A percentile compares a stretch with the other conserved stretches of the same genome.
Evolutionary conservation across 371 early-diverging fungal genomes (phyloP).

Genomic region (Mucor saturninus): DNA sequence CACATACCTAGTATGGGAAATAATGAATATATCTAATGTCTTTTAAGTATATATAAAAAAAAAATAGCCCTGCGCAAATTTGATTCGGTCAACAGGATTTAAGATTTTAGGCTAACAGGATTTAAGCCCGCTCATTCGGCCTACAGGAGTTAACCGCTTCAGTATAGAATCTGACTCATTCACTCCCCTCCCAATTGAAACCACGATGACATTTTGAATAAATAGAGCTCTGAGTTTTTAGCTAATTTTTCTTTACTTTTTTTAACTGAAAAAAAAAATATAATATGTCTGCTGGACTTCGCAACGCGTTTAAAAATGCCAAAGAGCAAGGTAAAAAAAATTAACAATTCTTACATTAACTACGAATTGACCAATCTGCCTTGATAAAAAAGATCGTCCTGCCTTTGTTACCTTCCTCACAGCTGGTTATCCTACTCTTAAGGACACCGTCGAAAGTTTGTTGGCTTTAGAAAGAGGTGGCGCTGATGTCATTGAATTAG

Average conservation of each 20-base stretch:
- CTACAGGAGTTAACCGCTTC: constrained; percentile 17
- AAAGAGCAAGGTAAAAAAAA: constrained; percentile 49
- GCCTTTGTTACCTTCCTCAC: constrained; percentile 94
- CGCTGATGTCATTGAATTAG: constrained; percentile 96
- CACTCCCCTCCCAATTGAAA: constrained; percentile 6
- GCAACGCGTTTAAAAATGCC: constrained; percentile 45
- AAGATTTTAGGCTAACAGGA: constrained; percentile 2
- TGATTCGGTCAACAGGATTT: constrained; percentile 1
- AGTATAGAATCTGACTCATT: constrained; percentile 24
- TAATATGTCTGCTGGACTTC: constrained; percentile 50
- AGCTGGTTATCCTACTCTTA: constrained; percentile 87
- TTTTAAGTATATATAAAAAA: background rate
- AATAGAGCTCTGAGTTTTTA: constrained; percentile 6
- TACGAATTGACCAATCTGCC: background rate
- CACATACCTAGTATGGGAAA: too few relatives aligned
- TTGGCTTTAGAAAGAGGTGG: constrained; percentile 91
- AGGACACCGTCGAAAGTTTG: constrained; percentile 80
- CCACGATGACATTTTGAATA: constrained; percentile 6
- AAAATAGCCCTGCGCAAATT: background rate
- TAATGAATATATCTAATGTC: too few relatives aligned
- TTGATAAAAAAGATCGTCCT: constrained; percentile 65
- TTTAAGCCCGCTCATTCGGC: constrained; percentile 11
- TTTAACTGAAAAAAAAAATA: background rate
- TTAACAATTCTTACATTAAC: background rate
- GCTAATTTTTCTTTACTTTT: background rate